A percentile compares a stretch with the other conserved stretches of the same genome.
Conservation (phyloP, 805 yeast genomes). For the Blastobotrys attinorum region DNA sequence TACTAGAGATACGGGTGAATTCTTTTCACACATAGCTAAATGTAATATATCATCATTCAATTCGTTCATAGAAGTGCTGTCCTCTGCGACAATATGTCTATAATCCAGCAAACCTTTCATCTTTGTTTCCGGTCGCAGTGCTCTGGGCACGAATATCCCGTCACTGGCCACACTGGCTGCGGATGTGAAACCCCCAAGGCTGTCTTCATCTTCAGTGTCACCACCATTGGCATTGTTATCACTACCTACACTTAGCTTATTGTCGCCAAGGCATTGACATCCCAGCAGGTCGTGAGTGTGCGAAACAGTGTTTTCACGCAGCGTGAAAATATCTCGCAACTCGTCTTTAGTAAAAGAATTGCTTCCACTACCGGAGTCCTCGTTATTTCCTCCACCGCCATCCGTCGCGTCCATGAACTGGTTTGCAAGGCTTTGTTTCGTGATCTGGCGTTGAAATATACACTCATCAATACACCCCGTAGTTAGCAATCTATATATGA, state of each 20-base stretch:
- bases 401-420: conserved; percentile 45
- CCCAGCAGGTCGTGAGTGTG: conserved; percentile 31
- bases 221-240: conserved; percentile 23
- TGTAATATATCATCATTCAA: conserved; percentile 7
- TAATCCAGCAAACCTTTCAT: conserved; percentile 54
- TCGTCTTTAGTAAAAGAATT: conserved; percentile 62
- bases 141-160: conserved; percentile 15
- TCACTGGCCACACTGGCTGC: conserved; percentile 41
- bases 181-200: conserved; percentile 40
- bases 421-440: conserved; percentile 72
- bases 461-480: conserved; percentile 93
- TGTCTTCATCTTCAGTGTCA: conserved; percentile 16
- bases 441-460: conserved; percentile 82
- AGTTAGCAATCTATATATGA: conserved; percentile 72
- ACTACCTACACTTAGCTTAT: too few species aligned
- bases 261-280: conserved; percentile 19
- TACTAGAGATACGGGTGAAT: conserved; percentile 32
- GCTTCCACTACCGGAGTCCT: conserved; percentile 31
- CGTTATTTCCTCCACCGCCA: background rate
- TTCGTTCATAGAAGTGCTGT: background rate
- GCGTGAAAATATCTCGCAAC: conserved; percentile 64
- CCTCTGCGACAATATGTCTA: conserved; percentile 47
- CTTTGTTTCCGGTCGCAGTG: conserved; percentile 37
- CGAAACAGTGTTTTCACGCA: conserved; percentile 29
- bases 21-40: conserved; percentile 24